Conservation (phyloP, 305 asterid species). For the Coffea humblotiana region DNA sequence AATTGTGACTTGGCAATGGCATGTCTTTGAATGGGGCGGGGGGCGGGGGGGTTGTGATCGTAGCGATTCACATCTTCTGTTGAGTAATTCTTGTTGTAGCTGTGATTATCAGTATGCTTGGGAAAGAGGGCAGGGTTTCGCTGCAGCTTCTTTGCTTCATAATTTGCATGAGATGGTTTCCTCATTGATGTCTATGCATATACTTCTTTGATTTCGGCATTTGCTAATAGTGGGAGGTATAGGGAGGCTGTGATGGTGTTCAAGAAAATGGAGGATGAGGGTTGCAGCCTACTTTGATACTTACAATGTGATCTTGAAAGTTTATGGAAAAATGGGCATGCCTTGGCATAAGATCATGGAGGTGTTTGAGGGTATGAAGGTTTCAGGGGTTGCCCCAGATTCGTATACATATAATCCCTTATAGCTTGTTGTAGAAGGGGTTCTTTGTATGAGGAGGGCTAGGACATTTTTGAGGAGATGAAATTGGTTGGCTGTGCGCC, state of each 20-base stretch:
- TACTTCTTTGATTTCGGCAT: constrained; percentile 71
- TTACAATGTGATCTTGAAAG: constrained; percentile 82
- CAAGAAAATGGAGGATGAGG: constrained; percentile 89
- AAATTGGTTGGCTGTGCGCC: constrained; percentile 71
- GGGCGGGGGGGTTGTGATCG: constrained; percentile 46
- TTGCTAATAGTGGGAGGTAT: constrained; percentile 55
- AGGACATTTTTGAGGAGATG: constrained; percentile 77
- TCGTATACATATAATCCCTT: constrained; percentile 80
- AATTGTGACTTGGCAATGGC: constrained; percentile 63
- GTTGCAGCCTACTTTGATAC: constrained; percentile 84
- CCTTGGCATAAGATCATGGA: constrained; percentile 73
- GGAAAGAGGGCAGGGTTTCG: constrained; percentile 66
- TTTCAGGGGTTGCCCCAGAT: constrained; percentile 69
- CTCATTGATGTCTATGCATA: constrained; percentile 76
- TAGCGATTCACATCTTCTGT: constrained; percentile 33
- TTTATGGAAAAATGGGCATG: constrained; percentile 95
- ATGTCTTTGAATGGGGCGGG: constrained; percentile 72
- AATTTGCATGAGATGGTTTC: constrained; percentile 61
- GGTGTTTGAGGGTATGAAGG: constrained; percentile 69
- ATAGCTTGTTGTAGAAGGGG: constrained; percentile 85
- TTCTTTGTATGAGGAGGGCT: constrained; percentile 76
- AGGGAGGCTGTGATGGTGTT: constrained; percentile 78
- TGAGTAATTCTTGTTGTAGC: constrained; percentile 67
- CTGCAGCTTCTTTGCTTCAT: constrained; percentile 66
- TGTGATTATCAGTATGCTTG: constrained; percentile 70